These are phyloP conservation scores for Mycena vulgaris DNA, from an alignment of 768 basidiomycete genomes.

Conservation along the genomic window DNA sequence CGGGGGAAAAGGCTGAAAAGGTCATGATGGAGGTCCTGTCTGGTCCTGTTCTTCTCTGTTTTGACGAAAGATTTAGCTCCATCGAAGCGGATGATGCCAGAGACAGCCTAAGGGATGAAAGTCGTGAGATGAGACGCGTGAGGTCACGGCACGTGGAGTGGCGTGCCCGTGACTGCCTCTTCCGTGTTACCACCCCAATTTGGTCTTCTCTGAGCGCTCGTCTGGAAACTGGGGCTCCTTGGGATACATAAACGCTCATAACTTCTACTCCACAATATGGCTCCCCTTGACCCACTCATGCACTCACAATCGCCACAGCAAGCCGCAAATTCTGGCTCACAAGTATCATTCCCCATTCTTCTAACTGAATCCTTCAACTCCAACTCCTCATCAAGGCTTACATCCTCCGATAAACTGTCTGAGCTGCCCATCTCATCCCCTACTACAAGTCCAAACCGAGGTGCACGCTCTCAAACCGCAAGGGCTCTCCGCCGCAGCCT, in stretches of 20 bases:
- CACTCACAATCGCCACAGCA: background rate
- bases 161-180: background rate
- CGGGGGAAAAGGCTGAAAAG: no score
- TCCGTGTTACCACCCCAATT: background rate
- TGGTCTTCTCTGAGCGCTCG: background rate
- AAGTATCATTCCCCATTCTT: background rate
- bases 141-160: background rate
- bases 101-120: no score
- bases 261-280: background rate
- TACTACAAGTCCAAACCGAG: slow-evolving; percentile 54
- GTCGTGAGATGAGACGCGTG: no score
- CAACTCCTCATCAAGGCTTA: slow-evolving; percentile 60
- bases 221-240: background rate
- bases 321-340: background rate
- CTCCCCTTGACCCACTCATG: background rate
- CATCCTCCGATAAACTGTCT: slow-evolving; percentile 62
- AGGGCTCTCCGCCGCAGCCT: slow-evolving; percentile 56
- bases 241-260: background rate
- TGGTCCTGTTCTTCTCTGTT: no score
- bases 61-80: no score
- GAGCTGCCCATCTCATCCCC: slow-evolving; percentile 51
- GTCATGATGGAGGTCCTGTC: no score
- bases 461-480: slow-evolving; percentile 51
- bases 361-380: slow-evolving; percentile 21
- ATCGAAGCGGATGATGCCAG: no score